Evolutionary conservation across 2,329 filamentous ascomycete species (phyloP), one percentile per base, ranked within the genome.

Genomic region (Apiospora aurea): DNA sequence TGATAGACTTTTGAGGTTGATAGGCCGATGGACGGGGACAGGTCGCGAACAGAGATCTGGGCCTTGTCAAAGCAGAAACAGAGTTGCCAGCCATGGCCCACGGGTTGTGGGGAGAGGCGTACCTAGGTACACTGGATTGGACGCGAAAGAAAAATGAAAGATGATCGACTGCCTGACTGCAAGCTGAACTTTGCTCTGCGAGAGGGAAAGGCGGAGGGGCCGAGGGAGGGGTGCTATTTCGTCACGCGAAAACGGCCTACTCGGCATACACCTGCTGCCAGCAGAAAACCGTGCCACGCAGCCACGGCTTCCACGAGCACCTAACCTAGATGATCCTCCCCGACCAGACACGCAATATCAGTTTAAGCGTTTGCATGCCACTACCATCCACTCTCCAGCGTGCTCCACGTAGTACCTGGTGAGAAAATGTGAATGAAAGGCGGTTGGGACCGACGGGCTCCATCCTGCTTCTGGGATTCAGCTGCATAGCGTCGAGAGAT

Each of bases 151-250:
- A 34, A 11, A 11, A 18, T 18, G 13, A 57, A 34, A 11, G 4
- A 18, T 18, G 51, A 34, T 57, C 51, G 51, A 57, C 51, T 34
- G 51, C 7, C 26, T 61, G 53, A 61, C 21, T 61, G 53, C 53
- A 61, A 61, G 53, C 53, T 61, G 53, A 61, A 61, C 53, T 29
- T 61, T 61, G 53, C 29, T 61, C 53, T 61, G 29, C 29, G 29
- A 61, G 16, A 34, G 53, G 18, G 53, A 61, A 61, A 38, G 53
- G 53, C 53, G 29, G 53, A 61, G 53, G 29, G 53, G 53, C 53
- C 29, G 29, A 61, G 53, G 29, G 29, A 61, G 53, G 51, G 51
- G 14, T 7, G 53, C 14, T 21, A 38, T 38, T 61, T 61, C 53
- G 53, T 61, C 53, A 61, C 53, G 38, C 53, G 16, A 10, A 38